phyloP scores from a whole-genome alignment of 2,329 filamentous ascomycete genomes.

The Venturia asperata region DNA sequence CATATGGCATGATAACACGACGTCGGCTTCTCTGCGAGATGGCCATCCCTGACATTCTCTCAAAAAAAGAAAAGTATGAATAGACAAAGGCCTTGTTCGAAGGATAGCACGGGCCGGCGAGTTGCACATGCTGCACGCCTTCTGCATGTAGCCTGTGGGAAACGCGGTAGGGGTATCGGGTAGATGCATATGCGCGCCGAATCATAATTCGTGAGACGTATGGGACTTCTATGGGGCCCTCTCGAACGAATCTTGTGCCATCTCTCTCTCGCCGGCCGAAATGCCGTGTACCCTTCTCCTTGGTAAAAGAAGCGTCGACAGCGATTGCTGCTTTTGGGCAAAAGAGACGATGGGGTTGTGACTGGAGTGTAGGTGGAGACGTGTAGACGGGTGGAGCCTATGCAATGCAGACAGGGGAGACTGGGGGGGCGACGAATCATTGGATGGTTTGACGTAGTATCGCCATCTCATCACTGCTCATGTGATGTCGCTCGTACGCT shows the following conservation, averaged over 20 bases:
- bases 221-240: constrained; percentile 10
- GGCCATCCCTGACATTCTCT: not conserved
- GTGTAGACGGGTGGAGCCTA: not conserved
- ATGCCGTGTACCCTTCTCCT: not conserved
- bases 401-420: constrained; percentile 11
- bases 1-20: constrained; percentile 6
- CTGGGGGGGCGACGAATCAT: not conserved
- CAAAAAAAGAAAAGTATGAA: not conserved
- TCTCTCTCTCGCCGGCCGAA: not conserved
- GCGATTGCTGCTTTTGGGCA: constrained; percentile 2
- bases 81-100: constrained; percentile 9
- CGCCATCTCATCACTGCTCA: constrained; percentile 2
- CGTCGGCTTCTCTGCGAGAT: constrained; percentile 1
- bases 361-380: not conserved
- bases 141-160: constrained; percentile 9
- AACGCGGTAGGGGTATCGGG: constrained; percentile 2
- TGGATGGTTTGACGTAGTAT: not conserved
- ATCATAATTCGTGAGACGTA: constrained; percentile 3
- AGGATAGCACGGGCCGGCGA: not conserved
- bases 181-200: not conserved
- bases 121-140: not conserved
- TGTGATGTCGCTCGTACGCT: not conserved
- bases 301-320: not conserved
- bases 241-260: constrained; percentile 12
- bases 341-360: constrained; percentile 10